Percentiles rank a stretch among this genome's conserved stretches.
Evolutionary conservation across 139 green algal genomes (phyloP).

Genomic region (Chlorella vulgaris): DNA sequence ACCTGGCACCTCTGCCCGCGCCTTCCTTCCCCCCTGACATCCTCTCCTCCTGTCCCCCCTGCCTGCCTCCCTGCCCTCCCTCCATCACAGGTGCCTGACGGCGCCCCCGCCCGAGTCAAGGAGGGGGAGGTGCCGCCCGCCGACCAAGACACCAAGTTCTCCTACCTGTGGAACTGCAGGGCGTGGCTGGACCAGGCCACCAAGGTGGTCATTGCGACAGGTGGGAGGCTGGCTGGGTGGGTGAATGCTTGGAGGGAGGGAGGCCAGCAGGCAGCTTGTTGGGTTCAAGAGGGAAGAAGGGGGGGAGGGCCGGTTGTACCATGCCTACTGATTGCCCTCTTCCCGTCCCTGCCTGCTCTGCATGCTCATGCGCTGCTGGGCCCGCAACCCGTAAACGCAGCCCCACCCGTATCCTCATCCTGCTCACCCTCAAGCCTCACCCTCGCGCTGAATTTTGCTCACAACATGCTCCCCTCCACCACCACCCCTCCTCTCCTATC

Average conservation of each 20-base stretch:
- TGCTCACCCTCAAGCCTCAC: too few relatives aligned
- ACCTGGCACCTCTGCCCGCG: neutral
- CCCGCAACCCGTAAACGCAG: too few relatives aligned
- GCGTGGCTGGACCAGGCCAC: slow-evolving; percentile 51
- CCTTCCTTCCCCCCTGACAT: neutral
- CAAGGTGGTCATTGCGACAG: slow-evolving; percentile 18
- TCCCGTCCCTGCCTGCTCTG: too few relatives aligned
- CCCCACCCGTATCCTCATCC: too few relatives aligned
- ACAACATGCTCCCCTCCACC: neutral
- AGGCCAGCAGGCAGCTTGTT: neutral
- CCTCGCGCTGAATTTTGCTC: too few relatives aligned
- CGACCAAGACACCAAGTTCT: slow-evolving; percentile 76
- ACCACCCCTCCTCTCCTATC: slow-evolving; percentile 43
- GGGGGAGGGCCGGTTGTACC: neutral
- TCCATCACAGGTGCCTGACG: slow-evolving; percentile 68
- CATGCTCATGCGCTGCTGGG: neutral
- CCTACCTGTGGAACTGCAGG: slow-evolving; percentile 78
- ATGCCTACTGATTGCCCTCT: too few relatives aligned
- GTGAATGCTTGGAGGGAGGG: too few relatives aligned
- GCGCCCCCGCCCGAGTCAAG: slow-evolving; percentile 66
- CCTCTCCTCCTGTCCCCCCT: neutral
- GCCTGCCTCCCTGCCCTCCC: neutral
- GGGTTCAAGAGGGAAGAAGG: neutral
- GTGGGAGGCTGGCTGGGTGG: neutral
- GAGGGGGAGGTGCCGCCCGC: slow-evolving; percentile 54